phyloP scores from a whole-genome alignment of 192 early-diverging fungal species.

The Paraglomus brasilianum region DNA sequence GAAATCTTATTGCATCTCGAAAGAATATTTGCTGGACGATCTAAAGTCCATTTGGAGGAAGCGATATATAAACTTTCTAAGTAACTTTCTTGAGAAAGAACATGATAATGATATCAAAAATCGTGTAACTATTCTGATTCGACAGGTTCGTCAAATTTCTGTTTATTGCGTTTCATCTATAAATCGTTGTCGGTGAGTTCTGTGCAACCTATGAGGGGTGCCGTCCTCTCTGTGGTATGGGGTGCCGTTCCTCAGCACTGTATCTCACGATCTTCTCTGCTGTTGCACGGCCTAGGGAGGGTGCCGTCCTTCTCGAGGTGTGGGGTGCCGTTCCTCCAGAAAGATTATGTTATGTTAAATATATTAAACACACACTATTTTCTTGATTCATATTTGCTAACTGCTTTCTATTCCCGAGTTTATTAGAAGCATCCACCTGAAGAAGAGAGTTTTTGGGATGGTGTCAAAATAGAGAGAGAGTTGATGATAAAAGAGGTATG shows the following conservation, averaged over 20 bases:
- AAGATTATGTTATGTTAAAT: background rate
- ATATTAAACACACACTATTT: background rate
- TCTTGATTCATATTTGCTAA: background rate
- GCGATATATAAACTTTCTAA: background rate
- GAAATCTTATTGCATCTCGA: slow-evolving; percentile 15
- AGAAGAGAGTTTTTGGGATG: background rate
- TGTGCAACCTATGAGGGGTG: background rate
- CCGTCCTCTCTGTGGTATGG: slow-evolving; percentile 8
- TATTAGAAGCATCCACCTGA: slow-evolving; percentile 16
- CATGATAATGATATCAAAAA: background rate
- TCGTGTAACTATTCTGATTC: background rate
- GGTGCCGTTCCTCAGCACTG: slow-evolving; percentile 6
- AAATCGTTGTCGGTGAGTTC: background rate
- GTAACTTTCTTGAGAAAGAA: slow-evolving; percentile 16
- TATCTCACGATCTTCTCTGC: slow-evolving; percentile 9
- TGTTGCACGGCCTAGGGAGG: slow-evolving; percentile 1
- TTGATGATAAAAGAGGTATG: slow-evolving; percentile 7
- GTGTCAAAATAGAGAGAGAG: background rate
- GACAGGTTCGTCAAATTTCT: slow-evolving; percentile 26
- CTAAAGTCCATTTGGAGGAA: slow-evolving; percentile 7
- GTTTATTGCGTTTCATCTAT: background rate
- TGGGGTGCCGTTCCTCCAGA: slow-evolving; percentile 6
- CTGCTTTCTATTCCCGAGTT: too few species aligned
- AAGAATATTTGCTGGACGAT: background rate
- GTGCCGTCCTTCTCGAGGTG: slow-evolving; percentile 8